A percentile compares a stretch with the other conserved stretches of the same genome.
These are phyloP conservation scores for Solanum bukasovii DNA, from an alignment of 257 asterid genomes.

Conservation along the genomic window DNA sequence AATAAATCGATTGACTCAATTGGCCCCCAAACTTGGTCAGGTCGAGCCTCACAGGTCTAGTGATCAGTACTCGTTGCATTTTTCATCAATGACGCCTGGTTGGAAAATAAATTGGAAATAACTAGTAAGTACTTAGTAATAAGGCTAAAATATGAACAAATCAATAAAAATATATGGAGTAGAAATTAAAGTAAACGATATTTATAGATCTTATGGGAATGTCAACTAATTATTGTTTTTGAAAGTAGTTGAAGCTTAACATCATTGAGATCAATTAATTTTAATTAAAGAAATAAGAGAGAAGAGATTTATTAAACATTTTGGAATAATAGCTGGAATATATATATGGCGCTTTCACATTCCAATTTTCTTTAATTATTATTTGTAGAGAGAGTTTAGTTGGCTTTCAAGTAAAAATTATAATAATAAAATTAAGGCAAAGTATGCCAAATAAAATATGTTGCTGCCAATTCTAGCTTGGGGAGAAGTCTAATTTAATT, in stretches of 20 bases:
- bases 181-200: background rate
- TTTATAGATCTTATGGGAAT: background rate
- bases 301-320: background rate
- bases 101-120: background rate
- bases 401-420: background rate
- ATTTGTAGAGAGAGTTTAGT: background rate
- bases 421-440: background rate
- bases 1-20: background rate
- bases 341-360: background rate
- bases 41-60: background rate
- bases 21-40: background rate
- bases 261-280: background rate
- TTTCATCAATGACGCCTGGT: background rate
- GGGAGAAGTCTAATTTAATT: background rate
- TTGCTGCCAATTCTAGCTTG: background rate
- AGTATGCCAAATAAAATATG: background rate
- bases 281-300: background rate
- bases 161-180: no score
- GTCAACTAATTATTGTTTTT: background rate
- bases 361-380: background rate
- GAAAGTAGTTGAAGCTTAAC: background rate
- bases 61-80: no score
- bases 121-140: no score
- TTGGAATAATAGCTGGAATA: background rate
- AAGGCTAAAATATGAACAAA: no score